Evolutionary conservation across 306 rosid genomes (phyloP).

Genomic region (Lathyrus sativus): DNA sequence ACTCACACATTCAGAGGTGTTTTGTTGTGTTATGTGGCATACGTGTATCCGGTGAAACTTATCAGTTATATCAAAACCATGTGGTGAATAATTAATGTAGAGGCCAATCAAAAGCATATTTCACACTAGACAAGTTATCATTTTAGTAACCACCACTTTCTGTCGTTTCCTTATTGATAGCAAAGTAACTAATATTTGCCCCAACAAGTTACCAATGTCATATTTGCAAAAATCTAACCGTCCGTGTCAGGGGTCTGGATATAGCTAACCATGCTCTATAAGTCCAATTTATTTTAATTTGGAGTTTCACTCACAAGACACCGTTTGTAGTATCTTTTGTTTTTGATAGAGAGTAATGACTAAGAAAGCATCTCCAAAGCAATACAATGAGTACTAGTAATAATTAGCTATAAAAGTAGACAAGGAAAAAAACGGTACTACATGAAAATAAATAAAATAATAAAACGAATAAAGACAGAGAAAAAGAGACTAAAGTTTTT

Average conservation of each 20-base stretch:
- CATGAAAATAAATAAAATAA: background rate
- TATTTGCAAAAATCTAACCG: background rate
- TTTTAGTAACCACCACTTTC: conserved; percentile 31
- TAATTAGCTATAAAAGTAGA: conserved; percentile 27
- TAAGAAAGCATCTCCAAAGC: conserved; percentile 31
- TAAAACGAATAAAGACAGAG: background rate
- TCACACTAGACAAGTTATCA: background rate
- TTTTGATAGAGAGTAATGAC: background rate
- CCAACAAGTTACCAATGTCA: background rate
- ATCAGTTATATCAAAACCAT: background rate
- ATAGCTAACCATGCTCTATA: conserved; percentile 4
- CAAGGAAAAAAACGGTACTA: background rate
- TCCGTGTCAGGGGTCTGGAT: background rate
- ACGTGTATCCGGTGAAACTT: conserved; percentile 5
- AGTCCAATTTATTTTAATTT: conserved; percentile 6
- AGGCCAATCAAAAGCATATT: conserved; percentile 5
- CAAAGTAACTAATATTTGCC: conserved; percentile 23
- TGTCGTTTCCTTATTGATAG: conserved; percentile 17
- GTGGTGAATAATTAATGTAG: conserved; percentile 9
- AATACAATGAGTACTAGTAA: background rate
- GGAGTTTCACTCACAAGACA: background rate
- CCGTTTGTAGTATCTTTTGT: background rate
- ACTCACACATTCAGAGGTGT: background rate
- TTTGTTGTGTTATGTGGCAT: background rate
- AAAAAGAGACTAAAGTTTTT: background rate